These are phyloP conservation scores for Penicillium soppii DNA, from an alignment of 495 filamentous ascomycete genomes.

Conservation along the genomic window DNA sequence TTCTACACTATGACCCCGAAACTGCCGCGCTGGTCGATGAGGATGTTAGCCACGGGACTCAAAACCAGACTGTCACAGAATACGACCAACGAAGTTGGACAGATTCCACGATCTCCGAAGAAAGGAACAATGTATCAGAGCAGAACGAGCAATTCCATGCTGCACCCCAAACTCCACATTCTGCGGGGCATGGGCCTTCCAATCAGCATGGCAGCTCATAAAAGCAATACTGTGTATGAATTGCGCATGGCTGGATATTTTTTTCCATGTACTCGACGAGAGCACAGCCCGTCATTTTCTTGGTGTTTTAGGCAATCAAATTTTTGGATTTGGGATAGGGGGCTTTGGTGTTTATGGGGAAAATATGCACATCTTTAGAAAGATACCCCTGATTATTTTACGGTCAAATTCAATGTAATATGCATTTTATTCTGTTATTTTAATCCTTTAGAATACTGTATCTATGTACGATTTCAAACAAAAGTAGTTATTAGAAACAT, in stretches of 20 bases:
- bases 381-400: slow-evolving; percentile 8
- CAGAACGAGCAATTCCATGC: neutral
- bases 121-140: slow-evolving; percentile 6
- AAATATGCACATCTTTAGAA: neutral
- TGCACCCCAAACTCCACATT: neutral
- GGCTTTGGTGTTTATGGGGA: neutral
- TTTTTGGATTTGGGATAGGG: neutral
- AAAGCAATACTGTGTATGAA: neutral
- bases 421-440: too few relatives aligned
- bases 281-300: too few relatives aligned
- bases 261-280: too few relatives aligned
- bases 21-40: slow-evolving; percentile 42
- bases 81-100: slow-evolving; percentile 23
- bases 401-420: neutral
- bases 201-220: neutral
- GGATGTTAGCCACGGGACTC: slow-evolving; percentile 13
- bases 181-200: neutral
- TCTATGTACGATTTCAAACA: too few relatives aligned
- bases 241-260: too few relatives aligned
- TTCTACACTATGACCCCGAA: slow-evolving; percentile 46
- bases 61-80: neutral
- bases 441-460: too few relatives aligned
- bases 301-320: slow-evolving; percentile 3
- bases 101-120: slow-evolving; percentile 17
- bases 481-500: too few relatives aligned